Conservation (phyloP, 768 basidiomycete species). For the Tulasnella sp. region DNA sequence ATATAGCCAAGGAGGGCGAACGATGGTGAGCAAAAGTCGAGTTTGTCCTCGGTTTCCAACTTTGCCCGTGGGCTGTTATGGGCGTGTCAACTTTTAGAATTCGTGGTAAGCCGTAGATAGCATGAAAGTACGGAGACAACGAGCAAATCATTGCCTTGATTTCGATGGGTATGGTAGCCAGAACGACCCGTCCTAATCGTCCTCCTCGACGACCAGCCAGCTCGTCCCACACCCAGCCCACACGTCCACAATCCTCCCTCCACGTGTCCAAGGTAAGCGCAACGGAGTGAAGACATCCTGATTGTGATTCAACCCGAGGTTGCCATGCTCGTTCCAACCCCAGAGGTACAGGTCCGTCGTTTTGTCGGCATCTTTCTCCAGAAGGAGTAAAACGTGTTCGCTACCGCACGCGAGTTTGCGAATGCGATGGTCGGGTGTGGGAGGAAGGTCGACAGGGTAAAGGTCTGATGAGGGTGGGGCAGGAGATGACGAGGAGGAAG, state of each 20-base stretch:
- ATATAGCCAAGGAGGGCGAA: neutral
- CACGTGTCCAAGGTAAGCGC: constrained; percentile 15
- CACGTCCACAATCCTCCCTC: constrained; percentile 24
- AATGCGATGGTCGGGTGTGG: constrained; percentile 20
- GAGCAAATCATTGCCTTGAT: neutral
- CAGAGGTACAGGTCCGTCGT: constrained; percentile 62
- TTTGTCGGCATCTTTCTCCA: neutral
- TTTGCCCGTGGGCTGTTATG: neutral
- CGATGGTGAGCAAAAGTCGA: neutral
- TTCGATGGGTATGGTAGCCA: neutral
- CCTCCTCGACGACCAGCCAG: constrained; percentile 35
- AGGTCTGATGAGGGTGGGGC: constrained; percentile 25
- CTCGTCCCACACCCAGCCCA: constrained; percentile 51
- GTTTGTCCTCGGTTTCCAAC: neutral
- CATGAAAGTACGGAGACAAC: neutral
- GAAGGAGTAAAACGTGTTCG: constrained; percentile 62
- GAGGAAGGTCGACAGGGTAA: constrained; percentile 31
- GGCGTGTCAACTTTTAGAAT: neutral
- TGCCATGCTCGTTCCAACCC: constrained; percentile 99
- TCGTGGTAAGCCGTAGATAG: neutral
- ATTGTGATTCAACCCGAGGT: constrained; percentile 62
- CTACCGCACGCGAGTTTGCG: constrained; percentile 59
- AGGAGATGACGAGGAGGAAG: neutral
- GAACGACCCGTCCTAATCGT: neutral
- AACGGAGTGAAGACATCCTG: constrained; percentile 45